Evolutionary conservation across 2,329 filamentous ascomycete genomes (phyloP).

Genomic region (Colletotrichum spinosum): DNA sequence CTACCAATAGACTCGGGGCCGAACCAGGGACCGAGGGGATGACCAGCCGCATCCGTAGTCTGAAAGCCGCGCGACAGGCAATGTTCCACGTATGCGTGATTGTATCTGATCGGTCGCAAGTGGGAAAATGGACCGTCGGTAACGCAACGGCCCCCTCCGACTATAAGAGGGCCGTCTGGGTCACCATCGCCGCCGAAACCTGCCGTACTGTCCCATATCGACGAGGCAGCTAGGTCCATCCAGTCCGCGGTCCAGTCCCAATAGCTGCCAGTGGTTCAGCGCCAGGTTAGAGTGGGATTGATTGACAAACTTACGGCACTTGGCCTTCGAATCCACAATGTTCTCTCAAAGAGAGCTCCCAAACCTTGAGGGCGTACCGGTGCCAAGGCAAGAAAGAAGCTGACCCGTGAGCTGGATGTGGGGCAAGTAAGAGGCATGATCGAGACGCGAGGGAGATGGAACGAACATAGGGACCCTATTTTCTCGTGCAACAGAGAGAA

Average conservation of each 20-base stretch:
- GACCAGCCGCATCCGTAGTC: not conserved
- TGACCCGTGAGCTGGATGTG: not conserved
- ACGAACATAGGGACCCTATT: not conserved
- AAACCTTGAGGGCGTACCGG: constrained; percentile 47
- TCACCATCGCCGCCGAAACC: constrained; percentile 47
- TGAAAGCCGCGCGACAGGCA: constrained; percentile 43
- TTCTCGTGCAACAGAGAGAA: not conserved
- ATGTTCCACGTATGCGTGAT: constrained; percentile 36
- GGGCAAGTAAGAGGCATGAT: no score
- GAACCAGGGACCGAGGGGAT: not conserved
- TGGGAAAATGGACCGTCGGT: constrained; percentile 42
- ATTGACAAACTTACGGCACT: constrained; percentile 35
- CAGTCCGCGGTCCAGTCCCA: constrained; percentile 51
- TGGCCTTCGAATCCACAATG: constrained; percentile 25
- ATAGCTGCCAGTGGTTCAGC: not conserved
- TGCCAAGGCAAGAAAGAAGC: constrained; percentile 49
- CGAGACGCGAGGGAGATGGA: no score
- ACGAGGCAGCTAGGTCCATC: constrained; percentile 39
- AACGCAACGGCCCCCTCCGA: constrained; percentile 12
- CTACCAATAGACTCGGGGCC: not conserved
- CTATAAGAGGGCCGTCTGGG: not conserved
- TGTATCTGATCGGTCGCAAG: constrained; percentile 37
- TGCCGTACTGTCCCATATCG: constrained; percentile 39
- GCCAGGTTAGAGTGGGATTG: no score
- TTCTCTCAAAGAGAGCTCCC: constrained; percentile 42